Conservation (phyloP, 495 filamentous ascomycete species). For the Penicillium samsonianum region DNA sequence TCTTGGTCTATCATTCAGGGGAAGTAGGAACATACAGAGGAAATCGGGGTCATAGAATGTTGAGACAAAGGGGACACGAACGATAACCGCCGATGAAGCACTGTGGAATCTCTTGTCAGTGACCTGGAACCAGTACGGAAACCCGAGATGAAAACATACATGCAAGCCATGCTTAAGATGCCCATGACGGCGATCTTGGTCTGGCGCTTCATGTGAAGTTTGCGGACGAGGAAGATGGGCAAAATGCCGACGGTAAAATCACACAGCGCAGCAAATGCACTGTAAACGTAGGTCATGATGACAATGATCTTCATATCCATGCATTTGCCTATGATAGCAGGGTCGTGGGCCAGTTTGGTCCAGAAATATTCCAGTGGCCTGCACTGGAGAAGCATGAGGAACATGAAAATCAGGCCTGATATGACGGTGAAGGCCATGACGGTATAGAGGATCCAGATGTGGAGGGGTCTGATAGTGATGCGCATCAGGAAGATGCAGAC, state of each 20-base stretch:
- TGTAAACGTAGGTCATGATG: slow-evolving; percentile 46
- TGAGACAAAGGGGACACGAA: slow-evolving; percentile 43
- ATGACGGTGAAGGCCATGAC: slow-evolving; percentile 41
- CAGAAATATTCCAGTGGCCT: slow-evolving; percentile 45
- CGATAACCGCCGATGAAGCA: slow-evolving; percentile 43
- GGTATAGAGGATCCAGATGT: slow-evolving; percentile 40
- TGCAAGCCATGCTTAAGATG: slow-evolving; percentile 48
- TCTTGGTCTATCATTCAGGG: not conserved
- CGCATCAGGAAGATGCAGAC: slow-evolving; percentile 50
- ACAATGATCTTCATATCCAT: slow-evolving; percentile 40
- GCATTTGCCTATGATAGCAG: slow-evolving; percentile 36
- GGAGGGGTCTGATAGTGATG: slow-evolving; percentile 39
- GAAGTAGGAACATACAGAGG: slow-evolving; percentile 33
- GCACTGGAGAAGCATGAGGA: slow-evolving; percentile 48
- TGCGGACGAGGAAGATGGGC: slow-evolving; percentile 40
- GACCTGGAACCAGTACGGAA: not conserved
- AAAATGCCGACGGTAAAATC: slow-evolving; percentile 48
- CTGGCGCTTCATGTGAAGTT: slow-evolving; percentile 40
- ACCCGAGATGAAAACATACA: slow-evolving; percentile 30
- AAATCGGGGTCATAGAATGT: slow-evolving; percentile 42
- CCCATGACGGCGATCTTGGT: slow-evolving; percentile 43
- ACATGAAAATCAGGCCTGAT: slow-evolving; percentile 41
- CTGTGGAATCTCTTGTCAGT: slow-evolving; percentile 20
- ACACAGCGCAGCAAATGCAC: slow-evolving; percentile 40
- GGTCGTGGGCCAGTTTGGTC: slow-evolving; percentile 32